A percentile compares a stretch with the other conserved stretches of the same genome.
phyloP scores from a whole-genome alignment of 257 asterid species.

The Penstemon eatonii region DNA sequence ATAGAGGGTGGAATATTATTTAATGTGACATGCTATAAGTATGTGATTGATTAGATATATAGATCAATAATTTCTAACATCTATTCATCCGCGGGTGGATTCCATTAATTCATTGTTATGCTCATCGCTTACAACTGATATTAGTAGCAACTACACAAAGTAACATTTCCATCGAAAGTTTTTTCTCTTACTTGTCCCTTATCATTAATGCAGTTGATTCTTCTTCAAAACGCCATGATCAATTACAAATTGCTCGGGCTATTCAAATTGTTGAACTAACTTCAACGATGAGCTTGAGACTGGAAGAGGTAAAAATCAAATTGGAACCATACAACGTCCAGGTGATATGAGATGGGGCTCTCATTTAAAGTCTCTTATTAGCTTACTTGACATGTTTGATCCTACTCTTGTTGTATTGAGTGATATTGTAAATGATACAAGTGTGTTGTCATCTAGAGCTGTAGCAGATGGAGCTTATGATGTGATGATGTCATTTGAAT shows the following conservation, averaged over 20 bases:
- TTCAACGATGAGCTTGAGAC: constrained; percentile 5
- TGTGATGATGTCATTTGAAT: constrained; percentile 6
- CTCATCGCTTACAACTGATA: neutral
- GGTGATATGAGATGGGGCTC: constrained; percentile 3
- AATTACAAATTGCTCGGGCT: neutral
- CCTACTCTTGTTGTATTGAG: neutral
- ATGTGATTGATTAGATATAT: no score
- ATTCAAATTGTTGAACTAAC: neutral
- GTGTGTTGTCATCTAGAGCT: neutral
- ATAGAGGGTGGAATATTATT: no score
- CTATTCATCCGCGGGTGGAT: no score
- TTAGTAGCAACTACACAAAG: neutral
- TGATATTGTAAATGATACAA: neutral
- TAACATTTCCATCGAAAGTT: neutral
- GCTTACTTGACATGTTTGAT: neutral
- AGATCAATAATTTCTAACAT: no score
- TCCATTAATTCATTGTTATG: neutral
- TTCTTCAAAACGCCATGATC: constrained; percentile 5
- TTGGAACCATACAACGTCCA: neutral
- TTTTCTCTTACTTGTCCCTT: neutral
- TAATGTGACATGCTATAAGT: no score
- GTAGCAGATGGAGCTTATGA: constrained; percentile 6
- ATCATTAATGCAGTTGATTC: constrained; percentile 1
- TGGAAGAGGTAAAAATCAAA: neutral
- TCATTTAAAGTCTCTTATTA: constrained; percentile 1